Evolutionary conservation across 1,284 basidiomycete genomes (phyloP).

Genomic region (Ustilago trichophora): DNA sequence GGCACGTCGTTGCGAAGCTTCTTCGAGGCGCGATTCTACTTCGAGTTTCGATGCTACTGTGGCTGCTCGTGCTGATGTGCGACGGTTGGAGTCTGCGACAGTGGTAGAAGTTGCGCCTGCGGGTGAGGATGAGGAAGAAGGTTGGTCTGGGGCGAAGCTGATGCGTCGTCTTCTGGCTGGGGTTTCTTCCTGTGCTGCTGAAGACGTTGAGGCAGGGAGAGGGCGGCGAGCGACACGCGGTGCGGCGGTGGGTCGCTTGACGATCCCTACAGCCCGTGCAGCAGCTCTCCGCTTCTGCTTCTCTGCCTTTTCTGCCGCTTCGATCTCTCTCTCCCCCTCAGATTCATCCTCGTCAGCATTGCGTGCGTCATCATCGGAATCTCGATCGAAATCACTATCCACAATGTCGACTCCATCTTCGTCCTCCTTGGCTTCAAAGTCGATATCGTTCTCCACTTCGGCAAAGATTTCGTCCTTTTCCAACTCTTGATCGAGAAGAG

Average conservation of each 20-base stretch:
- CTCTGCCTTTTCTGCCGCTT: constrained; percentile 46
- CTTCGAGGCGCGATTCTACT: constrained; percentile 68
- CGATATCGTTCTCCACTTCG: constrained; percentile 59
- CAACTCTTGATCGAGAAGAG: constrained; percentile 58
- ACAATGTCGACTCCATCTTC: constrained; percentile 62
- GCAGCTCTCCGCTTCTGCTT: constrained; percentile 34
- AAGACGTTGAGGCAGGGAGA: background rate
- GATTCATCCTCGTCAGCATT: constrained; percentile 31
- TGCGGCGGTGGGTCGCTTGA: constrained; percentile 10
- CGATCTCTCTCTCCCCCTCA: constrained; percentile 47
- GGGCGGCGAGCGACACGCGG: background rate
- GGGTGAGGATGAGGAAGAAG: constrained; percentile 8
- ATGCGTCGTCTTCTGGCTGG: constrained; percentile 26
- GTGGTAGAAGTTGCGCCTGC: too few species aligned
- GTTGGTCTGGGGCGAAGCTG: constrained; percentile 32
- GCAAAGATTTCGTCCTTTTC: constrained; percentile 61
- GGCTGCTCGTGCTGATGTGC: constrained; percentile 35
- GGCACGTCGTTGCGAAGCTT: constrained; percentile 75
- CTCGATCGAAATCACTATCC: constrained; percentile 61
- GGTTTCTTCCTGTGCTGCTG: background rate
- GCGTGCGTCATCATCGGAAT: constrained; percentile 47
- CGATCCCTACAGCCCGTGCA: constrained; percentile 12
- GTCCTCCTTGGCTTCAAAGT: constrained; percentile 54
- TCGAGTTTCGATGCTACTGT: constrained; percentile 58
- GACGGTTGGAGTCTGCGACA: too few species aligned